Evolutionary conservation across 192 early-diverging fungal species (phyloP).

Genomic region (Podila clonocystis): DNA sequence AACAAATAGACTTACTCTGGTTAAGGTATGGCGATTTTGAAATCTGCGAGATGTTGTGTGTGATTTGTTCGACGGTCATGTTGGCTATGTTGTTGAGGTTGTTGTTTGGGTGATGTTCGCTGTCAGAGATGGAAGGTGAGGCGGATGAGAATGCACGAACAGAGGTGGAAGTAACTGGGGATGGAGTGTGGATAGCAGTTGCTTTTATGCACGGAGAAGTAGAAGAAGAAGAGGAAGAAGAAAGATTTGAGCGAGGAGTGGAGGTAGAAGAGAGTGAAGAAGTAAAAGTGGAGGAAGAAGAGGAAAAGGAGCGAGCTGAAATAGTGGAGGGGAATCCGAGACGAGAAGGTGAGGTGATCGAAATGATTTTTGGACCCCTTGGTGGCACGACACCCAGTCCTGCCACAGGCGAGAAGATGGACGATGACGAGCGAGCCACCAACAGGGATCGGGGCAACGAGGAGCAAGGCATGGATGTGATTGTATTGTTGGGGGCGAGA

Average conservation of each 20-base stretch:
- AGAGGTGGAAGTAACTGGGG: background rate
- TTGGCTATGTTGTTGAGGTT: slow-evolving; percentile 30
- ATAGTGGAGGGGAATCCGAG: slow-evolving; percentile 5
- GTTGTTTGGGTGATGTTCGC: background rate
- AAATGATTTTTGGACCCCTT: background rate
- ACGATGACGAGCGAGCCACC: slow-evolving; percentile 8
- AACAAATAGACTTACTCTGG: slow-evolving; percentile 34
- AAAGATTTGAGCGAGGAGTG: slow-evolving; percentile 1
- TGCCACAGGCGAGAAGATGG: background rate
- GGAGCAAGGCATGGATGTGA: slow-evolving; percentile 22
- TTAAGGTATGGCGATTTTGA: slow-evolving; percentile 47
- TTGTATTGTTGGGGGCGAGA: slow-evolving; percentile 2
- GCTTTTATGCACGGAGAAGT: background rate
- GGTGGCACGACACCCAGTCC: background rate
- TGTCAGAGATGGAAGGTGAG: slow-evolving; percentile 13
- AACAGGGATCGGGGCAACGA: slow-evolving; percentile 28
- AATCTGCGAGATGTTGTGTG: slow-evolving; percentile 36
- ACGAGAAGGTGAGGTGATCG: slow-evolving; percentile 1
- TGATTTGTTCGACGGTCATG: slow-evolving; percentile 43
- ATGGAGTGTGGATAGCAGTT: background rate
- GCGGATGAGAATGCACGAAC: slow-evolving; percentile 21
- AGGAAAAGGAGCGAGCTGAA: slow-evolving; percentile 4
- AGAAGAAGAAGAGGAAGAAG: background rate
- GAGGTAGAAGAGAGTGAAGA: slow-evolving; percentile 1
- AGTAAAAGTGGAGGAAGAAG: background rate